phyloP scores from a whole-genome alignment of 2,329 filamentous ascomycete genomes.

The Colletotrichum trifolii region DNA sequence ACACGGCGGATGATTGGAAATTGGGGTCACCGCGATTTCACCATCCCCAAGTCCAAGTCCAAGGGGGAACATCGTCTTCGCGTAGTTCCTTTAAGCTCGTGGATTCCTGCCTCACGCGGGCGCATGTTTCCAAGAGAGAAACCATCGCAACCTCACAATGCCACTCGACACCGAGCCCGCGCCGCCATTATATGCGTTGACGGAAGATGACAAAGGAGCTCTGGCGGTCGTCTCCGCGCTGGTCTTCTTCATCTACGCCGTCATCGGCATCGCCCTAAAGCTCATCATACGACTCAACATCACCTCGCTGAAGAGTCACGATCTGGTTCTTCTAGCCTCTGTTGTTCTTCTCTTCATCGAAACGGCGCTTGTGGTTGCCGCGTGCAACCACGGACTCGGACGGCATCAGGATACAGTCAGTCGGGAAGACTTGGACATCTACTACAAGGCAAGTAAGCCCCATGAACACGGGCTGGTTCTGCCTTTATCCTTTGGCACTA shows the following conservation, averaged over 20 bases:
- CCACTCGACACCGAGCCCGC: neutral
- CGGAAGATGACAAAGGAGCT: slow-evolving; percentile 6
- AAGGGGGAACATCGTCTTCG: no score
- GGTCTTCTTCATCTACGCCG: slow-evolving; percentile 13
- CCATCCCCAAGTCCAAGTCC: neutral
- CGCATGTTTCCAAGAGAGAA: neutral
- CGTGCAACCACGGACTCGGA: neutral
- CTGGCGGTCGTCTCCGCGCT: neutral
- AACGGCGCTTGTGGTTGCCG: neutral
- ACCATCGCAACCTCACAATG: neutral
- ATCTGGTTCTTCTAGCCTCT: neutral
- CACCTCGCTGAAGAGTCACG: slow-evolving; percentile 10
- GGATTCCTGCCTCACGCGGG: no score
- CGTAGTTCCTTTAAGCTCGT: no score
- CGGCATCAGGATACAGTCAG: neutral
- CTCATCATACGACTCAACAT: slow-evolving; percentile 22
- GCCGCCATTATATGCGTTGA: slow-evolving; percentile 6
- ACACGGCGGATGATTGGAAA: no score
- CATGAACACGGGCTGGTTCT: neutral
- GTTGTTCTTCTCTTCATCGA: neutral
- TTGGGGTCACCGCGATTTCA: neutral
- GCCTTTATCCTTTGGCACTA: no score
- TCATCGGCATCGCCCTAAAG: slow-evolving; percentile 7
- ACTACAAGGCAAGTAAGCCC: neutral
- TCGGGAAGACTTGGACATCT: neutral